Base-by-base conservation (phyloP, 371 early-diverging fungal species). In the Blakeslea trispora region DNA sequence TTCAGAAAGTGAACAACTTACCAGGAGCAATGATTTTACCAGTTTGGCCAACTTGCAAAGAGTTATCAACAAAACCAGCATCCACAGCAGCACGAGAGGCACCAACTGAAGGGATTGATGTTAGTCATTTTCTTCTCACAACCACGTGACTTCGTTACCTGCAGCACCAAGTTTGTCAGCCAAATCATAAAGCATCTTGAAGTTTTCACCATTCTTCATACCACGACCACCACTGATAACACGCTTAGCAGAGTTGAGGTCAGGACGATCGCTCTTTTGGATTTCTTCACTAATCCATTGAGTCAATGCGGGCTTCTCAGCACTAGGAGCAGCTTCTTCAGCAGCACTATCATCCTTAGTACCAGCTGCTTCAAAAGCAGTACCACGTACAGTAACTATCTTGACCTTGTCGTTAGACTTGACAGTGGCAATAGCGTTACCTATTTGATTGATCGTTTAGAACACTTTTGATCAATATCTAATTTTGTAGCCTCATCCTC, bases 71-170 rank as follows among this genome's bases (percentile, higher is more conserved):
- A 77, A 88, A 98, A 37, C 97, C 97, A 53, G 96, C 94, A 83
- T 98, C 98, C 22, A 97, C 97, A 48, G 98, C 98, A 58, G 97
- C 98, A 66, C 98, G 92, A 53, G 97, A 96, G 21, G 97, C 98
- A 65, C 97, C 97, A 45, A 97, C 97, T 91, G 77, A 37, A 35
- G n/a, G n/a, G 24, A 34, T 43, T 10, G 15, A 50, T 46, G 9
- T 47, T 18, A 50, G 40, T 52, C 34, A 46, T 9, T 31, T 55
- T 21, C 23, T 57, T 57, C 53, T 53, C 64, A 64, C 64, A 68
- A 47, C 15, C 59, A 65, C 54, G 55, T 63, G 57, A 53, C 23
- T 59, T 21, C 14, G 23, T 67, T 82, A 94, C 94, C 93, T 48
- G 93, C 94, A 59, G 92, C 97, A 13, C 93, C 96, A 18, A 97